Evolutionary conservation across 768 basidiomycete species (phyloP).

Genomic region (Russula foetens): DNA sequence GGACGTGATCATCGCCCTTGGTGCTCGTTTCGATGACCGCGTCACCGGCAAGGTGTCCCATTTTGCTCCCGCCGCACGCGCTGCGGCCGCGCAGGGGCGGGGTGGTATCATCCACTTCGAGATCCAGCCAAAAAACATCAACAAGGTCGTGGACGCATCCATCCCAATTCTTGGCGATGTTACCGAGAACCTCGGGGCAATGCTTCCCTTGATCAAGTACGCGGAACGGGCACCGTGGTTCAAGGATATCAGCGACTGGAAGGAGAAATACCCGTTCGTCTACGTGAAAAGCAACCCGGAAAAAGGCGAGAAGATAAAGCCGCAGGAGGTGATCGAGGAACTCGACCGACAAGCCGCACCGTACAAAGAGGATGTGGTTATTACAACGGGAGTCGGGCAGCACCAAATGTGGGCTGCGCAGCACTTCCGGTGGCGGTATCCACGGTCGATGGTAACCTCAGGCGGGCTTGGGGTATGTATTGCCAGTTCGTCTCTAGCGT

Average conservation of each 20-base stretch:
- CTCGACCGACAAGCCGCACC: constrained; percentile 72
- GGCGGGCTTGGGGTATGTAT: constrained; percentile 85
- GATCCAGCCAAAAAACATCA: constrained; percentile 97
- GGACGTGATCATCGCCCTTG: constrained; percentile 95
- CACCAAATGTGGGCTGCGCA: constrained; percentile 99
- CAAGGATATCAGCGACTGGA: constrained; percentile 74
- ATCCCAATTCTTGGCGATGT: constrained; percentile 95
- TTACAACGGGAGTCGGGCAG: constrained; percentile 95
- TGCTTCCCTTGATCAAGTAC: constrained; percentile 70
- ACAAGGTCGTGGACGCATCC: constrained; percentile 94
- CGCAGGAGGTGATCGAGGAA: constrained; percentile 94
- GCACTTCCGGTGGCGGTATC: constrained; percentile 83
- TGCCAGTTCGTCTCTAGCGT: neutral
- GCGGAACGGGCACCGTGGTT: constrained; percentile 76
- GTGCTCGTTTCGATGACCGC: constrained; percentile 95
- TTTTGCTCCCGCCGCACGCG: constrained; percentile 86
- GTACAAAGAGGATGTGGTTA: constrained; percentile 78
- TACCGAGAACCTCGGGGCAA: constrained; percentile 64
- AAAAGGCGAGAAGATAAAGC: constrained; percentile 73
- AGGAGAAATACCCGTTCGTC: constrained; percentile 83
- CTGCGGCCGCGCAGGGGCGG: constrained; percentile 74
- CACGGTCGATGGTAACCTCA: constrained; percentile 83
- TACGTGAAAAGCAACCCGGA: constrained; percentile 50
- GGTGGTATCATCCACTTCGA: constrained; percentile 99
- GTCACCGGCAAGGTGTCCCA: constrained; percentile 85